Evolutionary conservation across 805 yeast species (phyloP).

Genomic region (Saccharomycopsis sp.): DNA sequence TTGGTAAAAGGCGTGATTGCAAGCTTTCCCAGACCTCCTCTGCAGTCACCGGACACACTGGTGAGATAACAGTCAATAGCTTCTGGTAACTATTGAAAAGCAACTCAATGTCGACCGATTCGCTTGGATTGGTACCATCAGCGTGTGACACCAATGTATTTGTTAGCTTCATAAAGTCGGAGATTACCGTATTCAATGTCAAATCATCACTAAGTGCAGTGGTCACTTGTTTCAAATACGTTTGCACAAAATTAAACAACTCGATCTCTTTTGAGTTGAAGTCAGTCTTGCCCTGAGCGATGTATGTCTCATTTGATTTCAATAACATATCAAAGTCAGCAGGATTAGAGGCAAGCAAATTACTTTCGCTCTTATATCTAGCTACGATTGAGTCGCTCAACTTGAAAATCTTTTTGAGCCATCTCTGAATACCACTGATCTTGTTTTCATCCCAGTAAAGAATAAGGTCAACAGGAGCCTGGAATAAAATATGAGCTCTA

Average conservation of each 20-base stretch:
- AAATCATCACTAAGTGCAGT: conserved; percentile 52
- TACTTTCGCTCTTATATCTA: background rate
- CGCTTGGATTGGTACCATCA: conserved; percentile 28
- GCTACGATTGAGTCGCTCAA: conserved; percentile 12
- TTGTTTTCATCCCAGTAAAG: conserved; percentile 87
- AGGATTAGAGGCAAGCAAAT: background rate
- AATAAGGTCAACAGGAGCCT: conserved; percentile 78
- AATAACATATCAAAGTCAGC: conserved; percentile 18
- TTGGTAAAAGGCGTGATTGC: conserved; percentile 18
- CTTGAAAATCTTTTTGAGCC: conserved; percentile 41
- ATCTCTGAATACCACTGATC: conserved; percentile 81
- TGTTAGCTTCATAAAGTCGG: conserved; percentile 84
- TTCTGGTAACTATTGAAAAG: conserved; percentile 43
- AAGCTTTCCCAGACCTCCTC: conserved; percentile 75
- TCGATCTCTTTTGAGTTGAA: conserved; percentile 40
- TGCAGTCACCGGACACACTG: conserved; percentile 72
- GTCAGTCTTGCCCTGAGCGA: conserved; percentile 22
- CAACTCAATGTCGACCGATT: conserved; percentile 34
- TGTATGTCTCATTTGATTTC: conserved; percentile 10
- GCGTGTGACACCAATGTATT: conserved; percentile 38
- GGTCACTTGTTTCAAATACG: conserved; percentile 42
- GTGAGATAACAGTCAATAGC: conserved; percentile 59
- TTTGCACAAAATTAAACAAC: conserved; percentile 53
- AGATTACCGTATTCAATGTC: conserved; percentile 76
- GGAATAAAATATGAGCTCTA: conserved; percentile 87